Base-by-base conservation (phyloP, 2,329 filamentous ascomycete genomes). In the Cytospora piceicola region DNA sequence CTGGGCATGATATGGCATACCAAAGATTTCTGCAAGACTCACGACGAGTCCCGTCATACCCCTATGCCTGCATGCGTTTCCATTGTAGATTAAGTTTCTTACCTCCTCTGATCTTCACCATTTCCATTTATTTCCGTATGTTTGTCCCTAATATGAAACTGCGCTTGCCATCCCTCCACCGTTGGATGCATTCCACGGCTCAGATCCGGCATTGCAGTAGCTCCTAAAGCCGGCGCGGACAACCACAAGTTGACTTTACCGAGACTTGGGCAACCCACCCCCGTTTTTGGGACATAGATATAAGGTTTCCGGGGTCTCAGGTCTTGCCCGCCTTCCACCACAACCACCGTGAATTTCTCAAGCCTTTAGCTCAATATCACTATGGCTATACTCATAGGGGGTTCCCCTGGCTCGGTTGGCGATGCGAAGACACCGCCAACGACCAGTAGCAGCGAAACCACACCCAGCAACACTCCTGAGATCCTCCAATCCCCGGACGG, bases 251-350 rank as follows among this genome's bases (percentile, higher is more conserved):
- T 36, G 59, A 53, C 59, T 55, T 55, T 55, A 55, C 60, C 52
- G 60, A 62, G 36, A 56, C 34, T 56, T 62, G 36, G 60, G 60
- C 60, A n/a, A 49, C 12, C 52, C 42, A 49, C 52, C 36, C 29
- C 9, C 32, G 24, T 46, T 55, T 39, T 55, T 4, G 52, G 49
- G 52, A 20, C 39, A 49, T 62, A 56, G 55, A 52, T 53, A 46
- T 62, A 55, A 62, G 36, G 51, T 62, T 14, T 30, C 27, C 20
- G 46, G 5, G 24, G 60, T 29, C 34, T 34, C 46, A 49, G 14
- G 1, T 17, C 8, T 22, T n/a, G n/a, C 20, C 42, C 42, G 20
- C 46, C 20, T 49, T 11, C 22, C 9, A 12, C 8, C 46, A 49
- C 46, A 49, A 9, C n/a, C 46, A 49, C 11, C n/a, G 22, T 12